Base-by-base conservation (phyloP, 1,139 yeast species). In the Blastobotrys proliferans region DNA sequence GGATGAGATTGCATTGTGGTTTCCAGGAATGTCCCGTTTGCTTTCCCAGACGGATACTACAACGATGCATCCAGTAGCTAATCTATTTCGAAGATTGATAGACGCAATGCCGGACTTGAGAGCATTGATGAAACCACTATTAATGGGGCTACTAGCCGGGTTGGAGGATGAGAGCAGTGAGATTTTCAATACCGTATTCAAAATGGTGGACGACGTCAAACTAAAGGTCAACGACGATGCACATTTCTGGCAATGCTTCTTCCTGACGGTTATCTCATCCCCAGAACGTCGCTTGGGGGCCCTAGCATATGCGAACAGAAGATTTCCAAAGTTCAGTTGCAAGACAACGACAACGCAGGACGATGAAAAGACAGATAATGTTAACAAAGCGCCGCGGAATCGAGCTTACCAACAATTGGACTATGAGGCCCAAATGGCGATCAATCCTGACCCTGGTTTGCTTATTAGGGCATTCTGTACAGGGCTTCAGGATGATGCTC, bases 131-230 rank as follows among this genome's bases (percentile, higher is more conserved):
- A 80, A 77, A 48, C 90, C 97, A 0, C 60, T 92, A 17, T 63
- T 92, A 6, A 69, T 88, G 39, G 77, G 94, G 51, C 69, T 90
- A 31, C 64, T 92, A 10, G 88, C 96, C 0, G 96, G 96, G 0
- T 73, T 94, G 38, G 98, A 92, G 53, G 97, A 92, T 54, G 96
- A 88, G 52, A 77, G 87, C 36, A 81, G 92, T 17, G 98, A 92
- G 57, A 79, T 82, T 26, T 90, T 83, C 58, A 71, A 69, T 13
- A 76, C 80, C 3, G 75, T 80, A 1, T 53, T 87, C 45, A 67
- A 67, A 1, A 60, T 90, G 32, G 67, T 92, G 42, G 90, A 81
- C 41, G 61, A 67, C 2, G 71, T 88, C 54, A 78, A 79, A 52
- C 53, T 50, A n/a, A 76, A 77, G 39, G 61, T 87, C 25, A 68